Evolutionary conservation across 1,139 yeast genomes (phyloP).

Genomic region (Maudiozyma humilis): DNA sequence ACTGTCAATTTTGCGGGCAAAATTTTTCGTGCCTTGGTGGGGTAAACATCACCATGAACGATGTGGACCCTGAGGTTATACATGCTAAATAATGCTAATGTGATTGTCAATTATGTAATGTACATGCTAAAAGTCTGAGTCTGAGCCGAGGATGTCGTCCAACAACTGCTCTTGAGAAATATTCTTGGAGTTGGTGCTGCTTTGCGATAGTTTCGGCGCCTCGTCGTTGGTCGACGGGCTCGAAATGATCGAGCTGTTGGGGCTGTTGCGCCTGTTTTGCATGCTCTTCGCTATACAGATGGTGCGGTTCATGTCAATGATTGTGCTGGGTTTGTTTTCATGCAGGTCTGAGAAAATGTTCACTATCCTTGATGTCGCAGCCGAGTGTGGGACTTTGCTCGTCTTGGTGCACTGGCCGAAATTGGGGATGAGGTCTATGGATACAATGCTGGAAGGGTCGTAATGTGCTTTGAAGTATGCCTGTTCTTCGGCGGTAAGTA

Average conservation of each 20-base stretch:
- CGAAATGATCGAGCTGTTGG: neutral
- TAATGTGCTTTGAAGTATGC: slow-evolving; percentile 19
- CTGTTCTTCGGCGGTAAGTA: slow-evolving; percentile 16
- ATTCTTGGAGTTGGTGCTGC: slow-evolving; percentile 1
- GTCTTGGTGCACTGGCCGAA: slow-evolving; percentile 10
- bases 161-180: slow-evolving; percentile 7
- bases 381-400: slow-evolving; percentile 14
- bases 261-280: neutral
- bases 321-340: slow-evolving; percentile 12
- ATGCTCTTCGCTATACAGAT: slow-evolving; percentile 19
- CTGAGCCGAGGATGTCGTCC: slow-evolving; percentile 16
- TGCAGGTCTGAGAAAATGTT: slow-evolving; percentile 15
- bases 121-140: slow-evolving; percentile 17
- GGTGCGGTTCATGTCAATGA: slow-evolving; percentile 24
- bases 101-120: too few relatives aligned
- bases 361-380: slow-evolving; percentile 1
- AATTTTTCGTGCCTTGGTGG: neutral
- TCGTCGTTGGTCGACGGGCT: neutral
- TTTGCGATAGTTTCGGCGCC: neutral
- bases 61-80: too few relatives aligned
- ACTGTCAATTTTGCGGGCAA: neutral
- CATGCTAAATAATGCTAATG: too few relatives aligned
- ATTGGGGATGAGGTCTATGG: slow-evolving; percentile 22
- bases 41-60: too few relatives aligned
- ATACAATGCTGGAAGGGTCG: slow-evolving; percentile 16